Evolutionary conservation across 164 flowering plant genomes (phyloP).

Genomic region (Litsea cubeba): DNA sequence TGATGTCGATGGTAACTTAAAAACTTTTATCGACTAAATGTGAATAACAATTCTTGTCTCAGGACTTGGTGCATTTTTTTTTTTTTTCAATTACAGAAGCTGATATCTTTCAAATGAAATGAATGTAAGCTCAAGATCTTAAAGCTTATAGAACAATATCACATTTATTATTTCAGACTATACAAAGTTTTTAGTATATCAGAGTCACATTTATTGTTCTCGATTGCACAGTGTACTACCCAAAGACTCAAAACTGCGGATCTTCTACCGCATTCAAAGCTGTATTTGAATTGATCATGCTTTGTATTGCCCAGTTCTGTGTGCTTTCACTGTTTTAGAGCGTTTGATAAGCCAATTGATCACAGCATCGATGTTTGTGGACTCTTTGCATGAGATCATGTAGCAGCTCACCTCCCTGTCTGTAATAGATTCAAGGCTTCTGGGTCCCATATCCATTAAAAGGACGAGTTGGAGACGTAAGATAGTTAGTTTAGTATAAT

Average conservation of each 20-base stretch:
- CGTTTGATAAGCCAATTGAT: slow-evolving; percentile 87
- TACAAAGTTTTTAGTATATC: too few species aligned
- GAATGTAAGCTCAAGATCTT: too few species aligned
- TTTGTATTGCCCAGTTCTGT: neutral
- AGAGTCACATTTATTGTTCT: too few species aligned
- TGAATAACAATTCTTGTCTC: too few species aligned
- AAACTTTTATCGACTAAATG: too few species aligned
- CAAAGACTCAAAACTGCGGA: neutral
- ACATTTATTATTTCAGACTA: too few species aligned
- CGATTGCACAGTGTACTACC: too few species aligned
- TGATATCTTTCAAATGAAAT: too few species aligned
- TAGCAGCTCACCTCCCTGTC: slow-evolving; percentile 87
- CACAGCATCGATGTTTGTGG: slow-evolving; percentile 66
- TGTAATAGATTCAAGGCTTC: slow-evolving; percentile 53
- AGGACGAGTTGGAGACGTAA: neutral
- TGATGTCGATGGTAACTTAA: too few species aligned
- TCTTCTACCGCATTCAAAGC: neutral
- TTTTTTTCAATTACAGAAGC: too few species aligned
- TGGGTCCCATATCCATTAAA: slow-evolving; percentile 15
- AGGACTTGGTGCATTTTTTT: too few species aligned
- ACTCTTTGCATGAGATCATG: slow-evolving; percentile 89
- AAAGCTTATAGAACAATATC: too few species aligned
- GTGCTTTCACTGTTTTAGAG: slow-evolving; percentile 59
- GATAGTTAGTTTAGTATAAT: neutral
- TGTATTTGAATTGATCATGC: neutral